phyloP scores from a whole-genome alignment of 2,329 filamentous ascomycete species.

The Laburnicola sp. region DNA sequence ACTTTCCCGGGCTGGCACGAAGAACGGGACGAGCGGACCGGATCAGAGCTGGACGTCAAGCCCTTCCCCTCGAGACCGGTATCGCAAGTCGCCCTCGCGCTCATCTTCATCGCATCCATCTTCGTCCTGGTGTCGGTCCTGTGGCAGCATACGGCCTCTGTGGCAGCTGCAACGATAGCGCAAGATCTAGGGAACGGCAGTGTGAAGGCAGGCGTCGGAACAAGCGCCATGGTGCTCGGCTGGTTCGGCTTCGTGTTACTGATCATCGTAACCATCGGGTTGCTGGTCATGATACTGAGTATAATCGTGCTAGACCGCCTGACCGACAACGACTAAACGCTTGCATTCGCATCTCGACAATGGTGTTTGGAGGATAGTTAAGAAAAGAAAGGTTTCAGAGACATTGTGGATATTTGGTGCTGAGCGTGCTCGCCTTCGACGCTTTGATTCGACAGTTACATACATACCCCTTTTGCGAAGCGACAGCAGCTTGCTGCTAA shows the following conservation, averaged over 20 bases:
- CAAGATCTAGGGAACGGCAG: constrained; percentile 91
- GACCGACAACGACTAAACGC: constrained; percentile 47
- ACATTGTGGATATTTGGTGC: constrained; percentile 30
- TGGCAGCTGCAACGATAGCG: constrained; percentile 89
- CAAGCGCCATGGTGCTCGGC: constrained; percentile 91
- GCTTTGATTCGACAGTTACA: constrained; percentile 32
- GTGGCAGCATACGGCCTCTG: constrained; percentile 95
- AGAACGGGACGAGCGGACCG: constrained; percentile 73
- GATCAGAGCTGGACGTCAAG: constrained; percentile 87
- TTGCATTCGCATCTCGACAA: constrained; percentile 1
- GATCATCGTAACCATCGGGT: constrained; percentile 91
- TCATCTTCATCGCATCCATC: constrained; percentile 75
- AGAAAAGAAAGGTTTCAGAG: constrained; percentile 1
- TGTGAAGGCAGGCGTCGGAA: constrained; percentile 85
- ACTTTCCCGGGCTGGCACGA: constrained; percentile 99
- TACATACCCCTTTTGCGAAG: constrained; percentile 34
- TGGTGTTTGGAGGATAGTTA: constrained; percentile 2
- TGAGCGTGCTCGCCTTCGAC: constrained; percentile 31
- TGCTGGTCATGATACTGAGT: constrained; percentile 95
- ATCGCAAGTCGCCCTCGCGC: constrained; percentile 86
- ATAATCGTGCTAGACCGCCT: constrained; percentile 74
- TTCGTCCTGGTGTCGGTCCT: constrained; percentile 70
- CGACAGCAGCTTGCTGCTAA: constrained; percentile 31
- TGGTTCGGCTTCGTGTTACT: constrained; percentile 96
- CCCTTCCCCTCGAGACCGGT: constrained; percentile 91